Evolutionary conservation across 2,329 filamentous ascomycete genomes (phyloP).

Genomic region (Aspergillus bombycis): DNA sequence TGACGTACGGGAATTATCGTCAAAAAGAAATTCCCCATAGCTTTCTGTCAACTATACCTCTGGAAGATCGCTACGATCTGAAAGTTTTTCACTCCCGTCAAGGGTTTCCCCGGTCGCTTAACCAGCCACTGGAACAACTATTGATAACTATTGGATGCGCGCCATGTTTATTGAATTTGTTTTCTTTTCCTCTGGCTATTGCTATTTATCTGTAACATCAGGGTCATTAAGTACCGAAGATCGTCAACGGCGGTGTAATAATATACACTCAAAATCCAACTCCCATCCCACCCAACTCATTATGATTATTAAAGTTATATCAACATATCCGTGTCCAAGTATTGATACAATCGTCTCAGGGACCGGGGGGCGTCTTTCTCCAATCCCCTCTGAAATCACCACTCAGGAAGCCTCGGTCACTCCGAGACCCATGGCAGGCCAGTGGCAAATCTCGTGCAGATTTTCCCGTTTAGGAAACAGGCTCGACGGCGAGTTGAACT

Average conservation of each 20-base stretch:
- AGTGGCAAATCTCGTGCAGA: constrained; percentile 16
- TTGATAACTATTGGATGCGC: neutral
- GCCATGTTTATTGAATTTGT: neutral
- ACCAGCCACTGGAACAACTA: neutral
- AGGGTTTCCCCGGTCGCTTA: neutral
- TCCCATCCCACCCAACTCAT: neutral
- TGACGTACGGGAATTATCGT: neutral
- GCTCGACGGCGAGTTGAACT: constrained; percentile 33
- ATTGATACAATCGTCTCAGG: constrained; percentile 10
- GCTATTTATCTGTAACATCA: constrained; percentile 6
- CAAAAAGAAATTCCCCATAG: neutral
- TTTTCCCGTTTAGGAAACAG: constrained; percentile 24
- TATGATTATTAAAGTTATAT: constrained; percentile 8
- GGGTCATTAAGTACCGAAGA: neutral
- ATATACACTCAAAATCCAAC: neutral
- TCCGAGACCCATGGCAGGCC: neutral
- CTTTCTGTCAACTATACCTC: neutral
- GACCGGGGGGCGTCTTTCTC: constrained; percentile 1
- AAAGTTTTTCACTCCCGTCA: neutral
- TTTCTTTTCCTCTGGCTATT: neutral
- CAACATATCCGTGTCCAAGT: neutral
- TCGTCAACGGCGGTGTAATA: neutral
- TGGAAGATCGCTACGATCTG: neutral
- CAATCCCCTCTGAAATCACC: constrained; percentile 17
- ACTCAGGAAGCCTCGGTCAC: neutral